Percentiles rank a stretch among this genome's conserved stretches.
Evolutionary conservation across 2,329 filamentous ascomycete genomes (phyloP).

Genomic region (Madurella mycetomatis): DNA sequence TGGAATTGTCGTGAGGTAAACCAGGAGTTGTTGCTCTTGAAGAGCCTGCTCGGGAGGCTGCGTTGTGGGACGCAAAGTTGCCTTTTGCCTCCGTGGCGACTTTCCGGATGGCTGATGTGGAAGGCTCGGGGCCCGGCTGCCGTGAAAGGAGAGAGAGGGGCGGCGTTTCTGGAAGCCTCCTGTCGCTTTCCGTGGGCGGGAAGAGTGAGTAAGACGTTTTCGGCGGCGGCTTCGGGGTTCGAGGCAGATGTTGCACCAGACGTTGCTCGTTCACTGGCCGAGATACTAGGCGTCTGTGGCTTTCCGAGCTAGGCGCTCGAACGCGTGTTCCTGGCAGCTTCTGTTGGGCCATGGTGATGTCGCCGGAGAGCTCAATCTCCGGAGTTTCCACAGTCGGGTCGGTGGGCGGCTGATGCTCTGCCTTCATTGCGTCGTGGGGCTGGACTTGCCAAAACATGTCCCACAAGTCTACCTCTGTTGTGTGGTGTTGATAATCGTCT

Average conservation of each 20-base stretch:
- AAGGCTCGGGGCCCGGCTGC: neutral
- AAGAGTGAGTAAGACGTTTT: constrained; percentile 23
- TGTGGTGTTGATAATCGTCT: constrained; percentile 47
- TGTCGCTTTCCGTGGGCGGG: constrained; percentile 5
- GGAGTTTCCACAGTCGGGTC: neutral
- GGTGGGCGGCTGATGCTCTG: constrained; percentile 10
- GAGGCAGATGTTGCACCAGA: constrained; percentile 5
- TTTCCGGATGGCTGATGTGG: neutral
- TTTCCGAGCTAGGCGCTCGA: neutral
- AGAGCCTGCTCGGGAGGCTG: neutral
- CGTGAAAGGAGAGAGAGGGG: neutral
- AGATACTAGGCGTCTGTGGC: neutral
- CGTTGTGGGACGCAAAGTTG: neutral
- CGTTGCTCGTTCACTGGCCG: constrained; percentile 1
- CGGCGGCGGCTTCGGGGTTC: constrained; percentile 12
- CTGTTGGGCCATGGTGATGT: neutral
- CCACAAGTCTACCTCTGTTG: constrained; percentile 45
- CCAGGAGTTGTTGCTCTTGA: neutral
- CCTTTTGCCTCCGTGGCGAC: neutral
- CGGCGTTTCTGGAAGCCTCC: neutral
- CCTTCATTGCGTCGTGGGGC: neutral
- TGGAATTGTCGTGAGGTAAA: neutral
- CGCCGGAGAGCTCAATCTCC: neutral
- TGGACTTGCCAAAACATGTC: constrained; percentile 46
- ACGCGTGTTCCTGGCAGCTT: neutral